Base-by-base conservation (phyloP, 2,329 filamentous ascomycete genomes). In the Plectosphaerella cucumerina region DNA sequence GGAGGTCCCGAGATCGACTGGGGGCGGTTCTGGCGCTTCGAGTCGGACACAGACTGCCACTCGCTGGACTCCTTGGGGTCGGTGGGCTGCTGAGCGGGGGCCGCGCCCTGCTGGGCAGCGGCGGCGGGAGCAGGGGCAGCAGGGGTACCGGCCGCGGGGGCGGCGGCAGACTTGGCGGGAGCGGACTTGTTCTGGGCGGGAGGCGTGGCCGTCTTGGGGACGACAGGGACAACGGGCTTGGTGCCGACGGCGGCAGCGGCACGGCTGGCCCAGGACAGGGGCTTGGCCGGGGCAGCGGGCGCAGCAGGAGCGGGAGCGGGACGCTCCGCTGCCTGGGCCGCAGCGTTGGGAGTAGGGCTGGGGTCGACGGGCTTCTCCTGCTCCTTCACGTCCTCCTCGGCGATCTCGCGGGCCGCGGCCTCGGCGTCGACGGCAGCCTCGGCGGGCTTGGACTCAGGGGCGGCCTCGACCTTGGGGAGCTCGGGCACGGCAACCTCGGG, bases 11-110 rank as follows among this genome's bases (percentile, higher is more conserved):
- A 76, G 60, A 83, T 77, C 50, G 85, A 82, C 69, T 89, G 86
- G 48, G 81, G 82, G 56, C 90, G 84, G 62, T 85, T 86, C 67
- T 94, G 89, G 65, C 90, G 86, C 78, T 94, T 94, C 61, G 87
- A 87, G 70, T 96, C 88, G 50, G 84, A 81, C 50, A 89, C 93
- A 46, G 89, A 93, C 70, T 96, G 93, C 94, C 94, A 99, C 64
- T 89, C 90, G 35, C 70, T 56, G 11, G 53, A 46, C 55, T 87
- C 81, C 77, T 78, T 84, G 57, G 60, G 62, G 69, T 64, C 45
- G 23, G 59, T 26, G n/a, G 42, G 42, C 46, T 49, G 46, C 23
- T 61, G 53, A n/a, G 65, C 51, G 23, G 73, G 62, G 39, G 61
- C 64, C 65, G 74, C 67, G n/a, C 61, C 42, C 26, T 52, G 33